Conservation (phyloP, 805 yeast genomes). For the Cyberlindnera saturnus region DNA sequence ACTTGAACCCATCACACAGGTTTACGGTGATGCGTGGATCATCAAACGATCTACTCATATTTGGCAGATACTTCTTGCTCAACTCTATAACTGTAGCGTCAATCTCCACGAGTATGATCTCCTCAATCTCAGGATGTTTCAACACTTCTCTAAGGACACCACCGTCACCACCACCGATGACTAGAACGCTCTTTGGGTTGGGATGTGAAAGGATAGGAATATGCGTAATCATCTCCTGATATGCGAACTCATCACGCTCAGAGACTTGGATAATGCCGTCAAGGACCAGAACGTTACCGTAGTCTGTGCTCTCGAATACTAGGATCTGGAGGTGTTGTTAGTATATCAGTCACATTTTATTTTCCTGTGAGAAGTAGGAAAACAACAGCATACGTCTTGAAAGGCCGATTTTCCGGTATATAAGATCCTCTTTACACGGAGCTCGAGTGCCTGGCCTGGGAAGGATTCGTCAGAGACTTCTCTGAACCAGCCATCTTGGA, state of each 20-base stretch:
- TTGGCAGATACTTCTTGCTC: slow-evolving; percentile 65
- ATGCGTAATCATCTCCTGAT: slow-evolving; percentile 89
- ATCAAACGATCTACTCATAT: slow-evolving; percentile 61
- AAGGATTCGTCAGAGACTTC: slow-evolving; percentile 66
- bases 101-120: slow-evolving; percentile 79
- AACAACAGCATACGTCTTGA: slow-evolving; percentile 45
- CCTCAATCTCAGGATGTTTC: slow-evolving; percentile 61
- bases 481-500: slow-evolving; percentile 71
- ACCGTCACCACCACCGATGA: slow-evolving; percentile 96
- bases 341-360: not conserved
- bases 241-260: slow-evolving; percentile 89
- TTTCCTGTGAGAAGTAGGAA: too few relatives aligned
- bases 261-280: slow-evolving; percentile 91
- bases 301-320: slow-evolving; percentile 66
- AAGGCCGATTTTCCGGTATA: slow-evolving; percentile 61
- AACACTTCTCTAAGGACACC: slow-evolving; percentile 87
- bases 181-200: slow-evolving; percentile 68
- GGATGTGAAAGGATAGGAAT: slow-evolving; percentile 75
- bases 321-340: slow-evolving; percentile 25
- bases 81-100: slow-evolving; percentile 77
- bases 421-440: slow-evolving; percentile 59
- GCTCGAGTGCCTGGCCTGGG: slow-evolving; percentile 80
- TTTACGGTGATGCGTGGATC: slow-evolving; percentile 63
- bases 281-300: slow-evolving; percentile 83
- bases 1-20: slow-evolving; percentile 82